phyloP scores from a whole-genome alignment of 176 grass and related monocot genomes.

The maize (Zea mays) region DNA sequence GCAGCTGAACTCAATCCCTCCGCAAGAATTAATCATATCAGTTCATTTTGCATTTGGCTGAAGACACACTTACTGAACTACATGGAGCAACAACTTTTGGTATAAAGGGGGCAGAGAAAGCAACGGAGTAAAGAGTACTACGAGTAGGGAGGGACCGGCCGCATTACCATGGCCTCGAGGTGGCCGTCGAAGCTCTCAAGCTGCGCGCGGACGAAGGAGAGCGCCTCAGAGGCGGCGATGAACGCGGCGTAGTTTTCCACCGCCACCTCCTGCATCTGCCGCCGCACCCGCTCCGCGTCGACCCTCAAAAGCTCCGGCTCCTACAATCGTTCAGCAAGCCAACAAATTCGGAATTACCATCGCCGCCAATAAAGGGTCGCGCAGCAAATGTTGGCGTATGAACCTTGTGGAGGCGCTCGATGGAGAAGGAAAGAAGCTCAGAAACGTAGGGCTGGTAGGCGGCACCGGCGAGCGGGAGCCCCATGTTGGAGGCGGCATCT shows the following conservation, averaged over 20 bases:
- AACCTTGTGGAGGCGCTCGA: constrained; percentile 98
- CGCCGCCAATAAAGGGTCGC: not conserved
- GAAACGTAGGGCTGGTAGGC: constrained; percentile 92
- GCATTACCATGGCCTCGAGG: constrained; percentile 80
- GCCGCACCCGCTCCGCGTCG: constrained; percentile 92
- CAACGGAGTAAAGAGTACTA: not conserved
- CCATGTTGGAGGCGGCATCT: constrained; percentile 18
- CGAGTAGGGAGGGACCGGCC: constrained; percentile 12
- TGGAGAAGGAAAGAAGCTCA: constrained; percentile 99
- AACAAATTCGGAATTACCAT: not conserved
- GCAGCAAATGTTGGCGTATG: not conserved
- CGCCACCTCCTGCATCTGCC: constrained; percentile 99
- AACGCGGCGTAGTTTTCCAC: constrained; percentile 96
- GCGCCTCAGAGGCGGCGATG: constrained; percentile 87
- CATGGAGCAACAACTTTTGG: not conserved
- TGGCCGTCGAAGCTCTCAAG: constrained; percentile 90
- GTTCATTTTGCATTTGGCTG: not conserved
- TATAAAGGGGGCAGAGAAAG: not conserved
- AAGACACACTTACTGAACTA: constrained; percentile 19
- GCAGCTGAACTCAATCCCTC: not conserved
- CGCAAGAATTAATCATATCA: constrained; percentile 25
- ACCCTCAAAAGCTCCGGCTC: constrained; percentile 96
- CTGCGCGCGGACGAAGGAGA: constrained; percentile 85
- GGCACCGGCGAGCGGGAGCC: constrained; percentile 55
- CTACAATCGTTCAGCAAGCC: constrained; percentile 42